These are phyloP conservation scores for Arabidopsis lyrata DNA, from an alignment of 441 rosid genomes.

Conservation along the genomic window DNA sequence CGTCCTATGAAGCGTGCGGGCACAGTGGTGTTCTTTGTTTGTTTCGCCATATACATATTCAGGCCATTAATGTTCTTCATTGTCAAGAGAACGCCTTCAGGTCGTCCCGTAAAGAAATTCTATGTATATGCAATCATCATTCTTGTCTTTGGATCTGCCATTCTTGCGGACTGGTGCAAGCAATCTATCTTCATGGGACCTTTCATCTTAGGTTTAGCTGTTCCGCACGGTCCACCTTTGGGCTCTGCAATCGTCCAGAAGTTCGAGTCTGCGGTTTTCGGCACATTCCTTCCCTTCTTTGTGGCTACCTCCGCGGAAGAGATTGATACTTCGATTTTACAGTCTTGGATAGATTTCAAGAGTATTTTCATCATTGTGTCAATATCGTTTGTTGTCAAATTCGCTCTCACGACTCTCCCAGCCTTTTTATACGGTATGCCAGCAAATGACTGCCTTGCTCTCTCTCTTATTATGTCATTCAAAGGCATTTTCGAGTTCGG, in stretches of 20 bases:
- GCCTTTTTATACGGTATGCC: constrained; percentile 50
- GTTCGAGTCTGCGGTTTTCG: constrained; percentile 39
- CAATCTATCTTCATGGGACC: constrained; percentile 45
- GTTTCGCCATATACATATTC: constrained; percentile 29
- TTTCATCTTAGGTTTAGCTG: constrained; percentile 43
- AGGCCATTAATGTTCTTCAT: constrained; percentile 55
- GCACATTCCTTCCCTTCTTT: constrained; percentile 43
- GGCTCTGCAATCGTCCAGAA: constrained; percentile 43
- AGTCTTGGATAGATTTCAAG: constrained; percentile 10
- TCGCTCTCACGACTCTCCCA: constrained; percentile 36
- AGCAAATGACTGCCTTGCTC: constrained; percentile 46
- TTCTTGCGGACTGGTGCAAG: constrained; percentile 11
- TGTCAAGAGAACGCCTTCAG: constrained; percentile 52
- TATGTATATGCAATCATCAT: constrained; percentile 34
- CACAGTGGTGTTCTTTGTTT: constrained; percentile 12
- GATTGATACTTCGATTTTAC: constrained; percentile 12
- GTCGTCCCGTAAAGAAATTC: constrained; percentile 42
- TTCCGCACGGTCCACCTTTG: constrained; percentile 45
- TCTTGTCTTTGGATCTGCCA: constrained; percentile 33
- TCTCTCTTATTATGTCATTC: constrained; percentile 52
- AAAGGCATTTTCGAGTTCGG: constrained; percentile 55
- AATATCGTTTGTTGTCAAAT: constrained; percentile 32
- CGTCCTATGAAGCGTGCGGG: constrained; percentile 39
- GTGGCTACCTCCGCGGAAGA: constrained; percentile 33
- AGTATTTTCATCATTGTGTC: background rate